Percentiles rank a stretch among this genome's conserved stretches.
Conservation (phyloP, 306 rosid genomes). For the Quercus mongolica region DNA sequence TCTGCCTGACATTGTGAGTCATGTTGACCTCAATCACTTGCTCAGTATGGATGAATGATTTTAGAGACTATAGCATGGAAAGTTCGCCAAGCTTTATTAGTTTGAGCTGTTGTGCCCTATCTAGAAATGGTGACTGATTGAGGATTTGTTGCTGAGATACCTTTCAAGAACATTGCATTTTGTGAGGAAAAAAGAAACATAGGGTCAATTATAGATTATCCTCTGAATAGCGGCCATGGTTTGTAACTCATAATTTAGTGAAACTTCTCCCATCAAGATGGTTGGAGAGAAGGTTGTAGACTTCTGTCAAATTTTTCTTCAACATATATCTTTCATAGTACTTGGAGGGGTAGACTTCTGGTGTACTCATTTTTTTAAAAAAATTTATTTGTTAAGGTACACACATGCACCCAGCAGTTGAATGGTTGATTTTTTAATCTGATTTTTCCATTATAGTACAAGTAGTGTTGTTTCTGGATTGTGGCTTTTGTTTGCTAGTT, state of each 20-base stretch:
- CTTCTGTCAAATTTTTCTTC: not conserved
- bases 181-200: not conserved
- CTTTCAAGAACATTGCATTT: not conserved
- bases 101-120: not conserved
- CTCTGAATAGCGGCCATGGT: not conserved
- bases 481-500: no score
- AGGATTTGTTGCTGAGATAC: not conserved
- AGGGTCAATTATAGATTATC: not conserved
- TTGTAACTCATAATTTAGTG: not conserved
- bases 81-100: not conserved
- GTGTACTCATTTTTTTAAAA: not conserved
- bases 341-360: not conserved
- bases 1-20: not conserved
- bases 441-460: no score
- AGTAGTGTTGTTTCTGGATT: no score
- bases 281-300: not conserved
- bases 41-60: not conserved
- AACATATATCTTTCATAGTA: not conserved
- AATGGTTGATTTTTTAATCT: no score
- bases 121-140: not conserved
- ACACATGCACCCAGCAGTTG: no score
- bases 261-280: not conserved
- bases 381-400: no score
- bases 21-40: not conserved
- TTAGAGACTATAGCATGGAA: not conserved